These are phyloP conservation scores for Botryotinia convoluta DNA, from an alignment of 2,329 filamentous ascomycete genomes.

Conservation along the genomic window DNA sequence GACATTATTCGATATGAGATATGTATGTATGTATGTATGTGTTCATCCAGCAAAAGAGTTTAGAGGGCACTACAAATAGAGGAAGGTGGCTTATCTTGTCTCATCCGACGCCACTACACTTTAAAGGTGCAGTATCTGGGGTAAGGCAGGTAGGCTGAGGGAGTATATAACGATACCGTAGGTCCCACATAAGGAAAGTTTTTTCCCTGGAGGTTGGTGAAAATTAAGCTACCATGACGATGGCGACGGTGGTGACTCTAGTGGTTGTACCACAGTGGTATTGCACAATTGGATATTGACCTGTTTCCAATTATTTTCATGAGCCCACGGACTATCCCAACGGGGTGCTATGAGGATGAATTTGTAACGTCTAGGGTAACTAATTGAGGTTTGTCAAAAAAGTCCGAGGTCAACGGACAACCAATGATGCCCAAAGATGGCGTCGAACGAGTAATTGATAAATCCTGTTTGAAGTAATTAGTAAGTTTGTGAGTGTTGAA, in stretches of 20 bases:
- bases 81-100: conserved; percentile 37
- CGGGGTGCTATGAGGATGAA: conserved; percentile 8
- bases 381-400: conserved; percentile 24
- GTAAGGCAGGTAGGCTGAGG: conserved; percentile 30
- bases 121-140: conserved; percentile 33
- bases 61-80: conserved; percentile 22
- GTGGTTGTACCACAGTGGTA: neutral
- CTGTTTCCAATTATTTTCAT: conserved; percentile 19
- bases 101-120: conserved; percentile 34
- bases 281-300: neutral
- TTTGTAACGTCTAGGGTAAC: conserved; percentile 33
- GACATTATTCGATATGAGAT: conserved; percentile 16
- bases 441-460: neutral
- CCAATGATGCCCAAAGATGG: conserved; percentile 21
- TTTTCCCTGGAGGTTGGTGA: conserved; percentile 5
- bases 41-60: conserved; percentile 34
- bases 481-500: neutral
- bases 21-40: conserved; percentile 23
- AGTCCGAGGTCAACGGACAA: conserved; percentile 27
- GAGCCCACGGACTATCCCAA: conserved; percentile 24
- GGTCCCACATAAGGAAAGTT: conserved; percentile 19
- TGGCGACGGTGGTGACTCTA: conserved; percentile 1
- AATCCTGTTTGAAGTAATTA: neutral
- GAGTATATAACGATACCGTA: conserved; percentile 29
- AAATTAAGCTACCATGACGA: conserved; percentile 1